phyloP scores from a whole-genome alignment of 495 filamentous ascomycete species.

The Thermothielavioides terrestris region DNA sequence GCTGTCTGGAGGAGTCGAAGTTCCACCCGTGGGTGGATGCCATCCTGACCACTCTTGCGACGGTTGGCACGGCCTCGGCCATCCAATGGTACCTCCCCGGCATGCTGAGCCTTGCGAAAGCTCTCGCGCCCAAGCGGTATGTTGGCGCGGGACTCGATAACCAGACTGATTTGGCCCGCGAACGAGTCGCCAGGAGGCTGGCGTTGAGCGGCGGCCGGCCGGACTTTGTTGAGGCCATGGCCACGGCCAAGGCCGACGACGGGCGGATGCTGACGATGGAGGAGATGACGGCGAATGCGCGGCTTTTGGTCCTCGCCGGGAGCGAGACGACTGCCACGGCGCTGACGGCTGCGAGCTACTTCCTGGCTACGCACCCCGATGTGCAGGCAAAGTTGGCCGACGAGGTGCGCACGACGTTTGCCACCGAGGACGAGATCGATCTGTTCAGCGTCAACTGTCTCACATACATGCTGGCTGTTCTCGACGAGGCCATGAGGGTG shows the following conservation, averaged over 20 bases:
- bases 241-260: slow-evolving; percentile 10
- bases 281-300: slow-evolving; percentile 19
- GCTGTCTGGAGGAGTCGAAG: slow-evolving; percentile 30
- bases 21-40: slow-evolving; percentile 35
- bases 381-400: slow-evolving; percentile 30
- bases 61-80: neutral
- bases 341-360: slow-evolving; percentile 40
- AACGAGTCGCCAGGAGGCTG: slow-evolving; percentile 24
- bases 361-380: slow-evolving; percentile 37
- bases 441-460: slow-evolving; percentile 34
- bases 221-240: slow-evolving; percentile 37
- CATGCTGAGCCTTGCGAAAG: neutral
- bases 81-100: neutral
- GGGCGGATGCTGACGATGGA: slow-evolving; percentile 3
- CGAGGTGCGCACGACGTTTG: slow-evolving; percentile 45
- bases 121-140: neutral
- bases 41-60: too few relatives aligned
- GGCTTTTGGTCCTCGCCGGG: slow-evolving; percentile 25
- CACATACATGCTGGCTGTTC: slow-evolving; percentile 46
- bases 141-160: slow-evolving; percentile 2
- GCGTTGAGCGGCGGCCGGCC: slow-evolving; percentile 17
- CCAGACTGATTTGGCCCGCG: slow-evolving; percentile 16
- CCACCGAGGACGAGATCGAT: slow-evolving; percentile 39
- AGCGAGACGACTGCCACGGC: slow-evolving; percentile 51
- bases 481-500: slow-evolving; percentile 49